Conservation (phyloP, 2,329 filamentous ascomycete genomes). For the Phialemoniopsis sp. region DNA sequence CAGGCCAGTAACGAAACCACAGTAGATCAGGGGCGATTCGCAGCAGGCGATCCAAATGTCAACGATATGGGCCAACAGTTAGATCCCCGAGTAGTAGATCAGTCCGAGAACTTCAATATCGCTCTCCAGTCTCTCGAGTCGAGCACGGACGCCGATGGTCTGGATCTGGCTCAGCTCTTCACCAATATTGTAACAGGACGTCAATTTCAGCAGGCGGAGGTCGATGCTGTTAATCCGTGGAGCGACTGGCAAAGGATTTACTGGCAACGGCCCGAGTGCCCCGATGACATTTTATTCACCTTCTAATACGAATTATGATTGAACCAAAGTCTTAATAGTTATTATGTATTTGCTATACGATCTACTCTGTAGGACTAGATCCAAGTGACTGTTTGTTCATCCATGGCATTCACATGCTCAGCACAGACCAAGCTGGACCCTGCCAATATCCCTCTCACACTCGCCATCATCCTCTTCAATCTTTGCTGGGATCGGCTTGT, state of each 20-base stretch:
- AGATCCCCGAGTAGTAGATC: too few species aligned
- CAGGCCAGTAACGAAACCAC: neutral
- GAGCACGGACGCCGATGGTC: too few species aligned
- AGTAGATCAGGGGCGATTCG: conserved; percentile 1
- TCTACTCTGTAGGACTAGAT: too few species aligned
- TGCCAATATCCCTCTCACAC: conserved; percentile 10
- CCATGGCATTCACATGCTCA: too few species aligned
- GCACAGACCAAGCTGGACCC: conserved; percentile 11
- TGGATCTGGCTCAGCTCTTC: neutral
- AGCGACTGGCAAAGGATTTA: conserved; percentile 6
- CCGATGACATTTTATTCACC: conserved; percentile 9
- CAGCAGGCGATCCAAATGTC: neutral
- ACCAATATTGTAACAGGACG: neutral
- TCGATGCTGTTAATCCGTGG: neutral
- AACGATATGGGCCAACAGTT: too few species aligned
- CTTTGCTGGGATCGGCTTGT: conserved; percentile 21
- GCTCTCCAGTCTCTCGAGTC: too few species aligned
- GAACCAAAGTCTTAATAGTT: too few species aligned
- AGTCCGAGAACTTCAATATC: too few species aligned
- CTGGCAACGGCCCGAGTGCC: conserved; percentile 9
- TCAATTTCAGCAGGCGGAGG: too few species aligned
- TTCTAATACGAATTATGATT: conserved; percentile 4
- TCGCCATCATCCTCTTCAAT: conserved; percentile 15
- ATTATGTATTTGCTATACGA: too few species aligned
- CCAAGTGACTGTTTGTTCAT: too few species aligned